Conservation (phyloP, 2,329 filamentous ascomycete genomes). For the Hymenoscyphus infarciens region DNA sequence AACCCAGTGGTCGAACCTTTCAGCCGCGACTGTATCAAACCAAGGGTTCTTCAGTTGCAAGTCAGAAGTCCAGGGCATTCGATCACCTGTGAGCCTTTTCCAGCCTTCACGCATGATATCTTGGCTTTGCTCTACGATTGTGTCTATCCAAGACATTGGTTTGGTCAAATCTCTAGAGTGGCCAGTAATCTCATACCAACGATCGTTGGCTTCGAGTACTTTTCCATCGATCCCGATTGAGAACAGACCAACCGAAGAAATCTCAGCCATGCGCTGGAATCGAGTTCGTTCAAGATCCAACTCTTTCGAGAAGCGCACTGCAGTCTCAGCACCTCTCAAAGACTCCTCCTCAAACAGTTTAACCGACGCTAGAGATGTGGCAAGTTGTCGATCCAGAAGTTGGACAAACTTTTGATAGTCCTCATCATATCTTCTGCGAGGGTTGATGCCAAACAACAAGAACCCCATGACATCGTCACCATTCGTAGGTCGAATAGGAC, state of each 20-base stretch:
- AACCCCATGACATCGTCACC: conserved; percentile 65
- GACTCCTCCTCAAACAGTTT: conserved; percentile 82
- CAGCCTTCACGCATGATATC: conserved; percentile 55
- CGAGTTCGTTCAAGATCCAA: conserved; percentile 27
- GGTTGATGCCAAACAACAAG: conserved; percentile 51
- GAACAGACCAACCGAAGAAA: conserved; percentile 78
- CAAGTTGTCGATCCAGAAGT: conserved; percentile 68
- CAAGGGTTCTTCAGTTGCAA: conserved; percentile 63
- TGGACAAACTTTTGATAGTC: conserved; percentile 76
- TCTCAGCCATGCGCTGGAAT: conserved; percentile 67
- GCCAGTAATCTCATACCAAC: conserved; percentile 69
- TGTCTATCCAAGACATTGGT: conserved; percentile 68
- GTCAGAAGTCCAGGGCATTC: conserved; percentile 63
- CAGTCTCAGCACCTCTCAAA: conserved; percentile 65
- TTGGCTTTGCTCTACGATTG: conserved; percentile 62
- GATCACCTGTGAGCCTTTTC: conserved; percentile 57
- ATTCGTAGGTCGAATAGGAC: conserved; percentile 71
- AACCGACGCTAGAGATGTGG: conserved; percentile 75
- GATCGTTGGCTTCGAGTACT: conserved; percentile 77
- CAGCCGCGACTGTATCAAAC: conserved; percentile 54
- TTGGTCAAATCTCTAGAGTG: conserved; percentile 55
- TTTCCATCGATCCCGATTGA: conserved; percentile 68
- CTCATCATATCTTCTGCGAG: conserved; percentile 70
- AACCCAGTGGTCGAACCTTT: conserved; percentile 68
- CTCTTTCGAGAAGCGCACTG: conserved; percentile 37